Evolutionary conservation across 2,329 filamentous ascomycete species (phyloP).

Genomic region (Pyricularia sp.): DNA sequence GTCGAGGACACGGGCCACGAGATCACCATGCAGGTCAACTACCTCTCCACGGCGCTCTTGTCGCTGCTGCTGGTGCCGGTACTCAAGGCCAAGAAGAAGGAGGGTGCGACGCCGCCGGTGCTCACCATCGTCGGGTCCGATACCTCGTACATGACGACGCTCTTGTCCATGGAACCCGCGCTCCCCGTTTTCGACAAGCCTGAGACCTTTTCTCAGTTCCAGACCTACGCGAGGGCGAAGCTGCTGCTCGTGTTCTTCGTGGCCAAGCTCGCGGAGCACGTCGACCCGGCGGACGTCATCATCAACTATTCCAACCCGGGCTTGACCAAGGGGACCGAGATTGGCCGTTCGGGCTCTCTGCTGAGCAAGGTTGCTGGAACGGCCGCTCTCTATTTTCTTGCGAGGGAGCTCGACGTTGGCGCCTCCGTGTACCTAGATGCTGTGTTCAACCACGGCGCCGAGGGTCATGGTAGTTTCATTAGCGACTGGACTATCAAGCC

Average conservation of each 20-base stretch:
- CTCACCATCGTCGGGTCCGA: conserved; percentile 19
- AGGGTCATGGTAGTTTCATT: conserved; percentile 2
- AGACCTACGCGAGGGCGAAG: conserved; percentile 18
- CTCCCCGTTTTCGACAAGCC: conserved; percentile 16
- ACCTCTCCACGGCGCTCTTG: conserved; percentile 17
- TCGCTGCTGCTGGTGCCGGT: conserved; percentile 15
- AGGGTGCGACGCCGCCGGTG: conserved; percentile 6
- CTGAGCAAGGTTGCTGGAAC: background rate
- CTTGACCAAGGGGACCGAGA: conserved; percentile 14
- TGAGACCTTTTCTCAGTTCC: conserved; percentile 10
- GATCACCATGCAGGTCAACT: conserved; percentile 18
- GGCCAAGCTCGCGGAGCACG: conserved; percentile 22
- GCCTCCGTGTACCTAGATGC: conserved; percentile 9
- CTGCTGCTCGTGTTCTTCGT: conserved; percentile 21
- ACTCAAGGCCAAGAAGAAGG: conserved; percentile 7
- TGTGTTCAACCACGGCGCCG: background rate
- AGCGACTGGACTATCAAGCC: conserved; percentile 4
- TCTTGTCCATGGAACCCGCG: conserved; percentile 14
- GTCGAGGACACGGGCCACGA: conserved; percentile 12
- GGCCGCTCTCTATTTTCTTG: background rate
- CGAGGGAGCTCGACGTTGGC: conserved; percentile 2
- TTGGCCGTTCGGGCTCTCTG: conserved; percentile 9
- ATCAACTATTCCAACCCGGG: conserved; percentile 24
- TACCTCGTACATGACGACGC: conserved; percentile 13
- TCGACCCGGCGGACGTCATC: conserved; percentile 20